Base-by-base conservation (phyloP, 345 rosid genomes). In the Bruguiera parviflora region DNA sequence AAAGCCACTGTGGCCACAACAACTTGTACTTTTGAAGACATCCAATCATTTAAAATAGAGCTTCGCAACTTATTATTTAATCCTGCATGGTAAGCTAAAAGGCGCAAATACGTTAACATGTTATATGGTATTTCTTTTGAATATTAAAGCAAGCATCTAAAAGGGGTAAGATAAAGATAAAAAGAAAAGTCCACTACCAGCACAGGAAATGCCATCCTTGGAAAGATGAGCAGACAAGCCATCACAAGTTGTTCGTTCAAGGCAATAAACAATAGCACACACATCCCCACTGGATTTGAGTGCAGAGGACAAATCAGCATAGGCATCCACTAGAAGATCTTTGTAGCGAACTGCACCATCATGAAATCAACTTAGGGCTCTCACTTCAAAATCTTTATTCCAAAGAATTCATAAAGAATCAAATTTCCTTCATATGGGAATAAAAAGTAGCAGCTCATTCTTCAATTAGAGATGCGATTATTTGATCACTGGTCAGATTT, bases 1-100 rank as follows among this genome's bases (percentile, higher is more conserved):
- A 92, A 95, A 75, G 99, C 97, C 62, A 92, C 97, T 15, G 99
- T 95, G 77, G 99, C 99, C 61, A 95, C 96, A 68, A 95, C 93
- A 72, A 95, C 93, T 84, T 87, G 99, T 78, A 77, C 86, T 83
- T 86, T 95, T 6, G 96, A 92, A 79, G 93, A 92, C 64, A 92
- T 69, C 99, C 97, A 95, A 75, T 88, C 82, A 80, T 88, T 97
- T 80, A 95, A 85, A 67, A 90, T 87, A n/a, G 87, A 70, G 70
- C 87, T 92, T 77, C 97, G 80, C 75, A 86, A 57, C 79, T 90
- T 90, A 70, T 88, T 88, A 66, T 86, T 87, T 72, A 92, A 78
- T 64, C 99, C 99, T 27, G 99, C 99, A 56, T 92, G 99, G 71
- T 92, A 95, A 58, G 97, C 99, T 95, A 87, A 68, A 75, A 13